A percentile compares a stretch with the other conserved stretches of the same genome.
phyloP scores from a whole-genome alignment of 2,329 filamentous ascomycete genomes.

The Fusarium equiseti region DNA sequence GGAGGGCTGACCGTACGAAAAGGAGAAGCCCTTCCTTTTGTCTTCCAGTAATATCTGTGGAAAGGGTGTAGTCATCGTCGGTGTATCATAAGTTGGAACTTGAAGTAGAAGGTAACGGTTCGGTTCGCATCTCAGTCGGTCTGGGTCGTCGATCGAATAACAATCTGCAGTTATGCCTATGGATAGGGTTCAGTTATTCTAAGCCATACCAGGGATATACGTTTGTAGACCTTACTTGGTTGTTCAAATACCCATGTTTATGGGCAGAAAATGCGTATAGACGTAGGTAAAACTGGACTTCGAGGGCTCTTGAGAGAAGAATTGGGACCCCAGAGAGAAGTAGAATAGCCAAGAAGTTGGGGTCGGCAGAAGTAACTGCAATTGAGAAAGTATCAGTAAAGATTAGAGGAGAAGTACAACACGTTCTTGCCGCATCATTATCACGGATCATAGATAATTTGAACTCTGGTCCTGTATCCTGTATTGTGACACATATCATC shows the following conservation, averaged over 20 bases:
- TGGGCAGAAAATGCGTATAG: not conserved
- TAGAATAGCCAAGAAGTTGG: too few relatives aligned
- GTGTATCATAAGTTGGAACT: not conserved
- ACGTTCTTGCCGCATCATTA: not conserved
- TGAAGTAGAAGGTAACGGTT: rapidly evolving
- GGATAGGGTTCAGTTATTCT: too few relatives aligned
- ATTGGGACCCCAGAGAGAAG: too few relatives aligned
- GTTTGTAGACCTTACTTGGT: too few relatives aligned
- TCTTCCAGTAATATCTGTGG: too few relatives aligned
- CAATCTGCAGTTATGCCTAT: not conserved
- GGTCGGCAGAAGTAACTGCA: not conserved
- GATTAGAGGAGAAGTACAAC: not conserved
- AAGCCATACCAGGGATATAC: too few relatives aligned
- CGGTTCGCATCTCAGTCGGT: not conserved
- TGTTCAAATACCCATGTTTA: too few relatives aligned
- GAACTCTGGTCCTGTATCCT: not conserved
- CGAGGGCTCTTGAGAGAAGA: rapidly evolving
- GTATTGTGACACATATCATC: not conserved
- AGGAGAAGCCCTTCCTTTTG: not conserved
- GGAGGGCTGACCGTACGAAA: not conserved
- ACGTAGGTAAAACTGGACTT: not conserved
- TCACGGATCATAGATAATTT: not conserved
- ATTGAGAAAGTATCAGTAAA: not conserved
- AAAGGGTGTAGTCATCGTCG: not conserved
- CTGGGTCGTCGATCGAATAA: not conserved